A percentile compares a stretch with the other conserved stretches of the same genome.
These are phyloP conservation scores for Phytophthora capsici DNA, from an alignment of 352 stramenopile genomes.

Conservation along the genomic window DNA sequence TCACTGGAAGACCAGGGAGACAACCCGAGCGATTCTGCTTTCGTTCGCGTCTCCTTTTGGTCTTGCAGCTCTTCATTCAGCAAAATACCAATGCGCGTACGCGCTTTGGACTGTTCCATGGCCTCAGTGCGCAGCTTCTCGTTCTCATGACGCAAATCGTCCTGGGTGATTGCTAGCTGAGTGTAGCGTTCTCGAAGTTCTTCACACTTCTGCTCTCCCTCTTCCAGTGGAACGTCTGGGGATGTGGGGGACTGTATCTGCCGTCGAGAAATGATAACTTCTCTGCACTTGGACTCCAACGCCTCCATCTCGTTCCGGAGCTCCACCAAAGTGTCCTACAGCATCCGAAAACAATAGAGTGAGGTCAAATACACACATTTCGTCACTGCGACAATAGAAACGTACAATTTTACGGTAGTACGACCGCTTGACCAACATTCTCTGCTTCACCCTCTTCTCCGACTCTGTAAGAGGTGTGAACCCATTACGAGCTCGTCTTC, in stretches of 20 bases:
- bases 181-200: constrained; percentile 56
- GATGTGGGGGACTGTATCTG: constrained; percentile 16
- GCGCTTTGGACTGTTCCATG: constrained; percentile 67
- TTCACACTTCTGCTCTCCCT: constrained; percentile 36
- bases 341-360: neutral
- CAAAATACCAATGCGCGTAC: constrained; percentile 62
- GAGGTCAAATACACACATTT: neutral
- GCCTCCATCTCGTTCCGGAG: constrained; percentile 54
- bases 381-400: constrained; percentile 4
- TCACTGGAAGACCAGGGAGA: neutral
- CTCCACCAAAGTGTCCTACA: constrained; percentile 64
- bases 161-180: constrained; percentile 58
- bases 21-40: constrained; percentile 22
- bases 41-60: constrained; percentile 28
- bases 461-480: constrained; percentile 51
- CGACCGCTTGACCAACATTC: constrained; percentile 69
- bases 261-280: constrained; percentile 38
- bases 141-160: constrained; percentile 65
- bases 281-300: constrained; percentile 56
- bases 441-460: constrained; percentile 75
- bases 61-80: constrained; percentile 62
- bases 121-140: constrained; percentile 49
- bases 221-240: constrained; percentile 6
- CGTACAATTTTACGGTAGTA: constrained; percentile 81
- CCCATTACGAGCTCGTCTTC: constrained; percentile 31